Conservation (phyloP, 2,329 filamentous ascomycete genomes). For the Ascochyta pisi region DNA sequence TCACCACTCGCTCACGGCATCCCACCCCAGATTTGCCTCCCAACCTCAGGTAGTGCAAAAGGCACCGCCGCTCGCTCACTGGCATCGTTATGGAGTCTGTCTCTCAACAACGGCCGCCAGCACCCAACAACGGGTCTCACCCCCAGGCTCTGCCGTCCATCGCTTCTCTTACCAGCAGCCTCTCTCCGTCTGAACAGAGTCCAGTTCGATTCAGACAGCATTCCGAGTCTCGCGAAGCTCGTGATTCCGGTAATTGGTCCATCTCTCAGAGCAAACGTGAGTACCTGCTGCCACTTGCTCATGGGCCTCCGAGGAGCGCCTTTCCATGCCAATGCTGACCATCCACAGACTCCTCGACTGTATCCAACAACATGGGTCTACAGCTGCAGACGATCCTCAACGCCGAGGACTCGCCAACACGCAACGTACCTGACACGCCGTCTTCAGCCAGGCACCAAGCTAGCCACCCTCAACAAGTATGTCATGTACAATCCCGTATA, state of each 20-base stretch:
- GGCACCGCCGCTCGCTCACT: conserved; percentile 12
- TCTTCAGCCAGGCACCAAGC: conserved; percentile 48
- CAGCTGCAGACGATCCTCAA: conserved; percentile 59
- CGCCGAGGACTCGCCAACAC: conserved; percentile 56
- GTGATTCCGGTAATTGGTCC: conserved; percentile 67
- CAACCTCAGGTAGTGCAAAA: conserved; percentile 17
- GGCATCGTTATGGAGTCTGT: conserved; percentile 38
- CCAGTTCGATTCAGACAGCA: conserved; percentile 43
- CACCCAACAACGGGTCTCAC: conserved; percentile 37
- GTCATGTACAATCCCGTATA: conserved; percentile 24
- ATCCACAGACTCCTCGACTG: conserved; percentile 49
- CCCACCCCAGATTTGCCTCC: conserved; percentile 15
- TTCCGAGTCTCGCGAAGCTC: conserved; percentile 56
- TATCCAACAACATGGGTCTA: conserved; percentile 57
- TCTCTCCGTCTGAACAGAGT: conserved; percentile 43
- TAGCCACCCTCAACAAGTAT: conserved; percentile 38
- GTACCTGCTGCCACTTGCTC: conserved; percentile 19
- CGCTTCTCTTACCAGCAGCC: conserved; percentile 46
- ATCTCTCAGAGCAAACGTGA: conserved; percentile 65
- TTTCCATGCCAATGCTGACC: conserved; percentile 15
- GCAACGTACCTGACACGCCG: conserved; percentile 53
- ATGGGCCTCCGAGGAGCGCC: background rate
- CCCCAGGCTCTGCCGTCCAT: conserved; percentile 48
- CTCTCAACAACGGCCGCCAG: conserved; percentile 36
- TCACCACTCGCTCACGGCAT: conserved; percentile 28